phyloP scores from a whole-genome alignment of 345 rosid species.

The Murraya koenigii region DNA sequence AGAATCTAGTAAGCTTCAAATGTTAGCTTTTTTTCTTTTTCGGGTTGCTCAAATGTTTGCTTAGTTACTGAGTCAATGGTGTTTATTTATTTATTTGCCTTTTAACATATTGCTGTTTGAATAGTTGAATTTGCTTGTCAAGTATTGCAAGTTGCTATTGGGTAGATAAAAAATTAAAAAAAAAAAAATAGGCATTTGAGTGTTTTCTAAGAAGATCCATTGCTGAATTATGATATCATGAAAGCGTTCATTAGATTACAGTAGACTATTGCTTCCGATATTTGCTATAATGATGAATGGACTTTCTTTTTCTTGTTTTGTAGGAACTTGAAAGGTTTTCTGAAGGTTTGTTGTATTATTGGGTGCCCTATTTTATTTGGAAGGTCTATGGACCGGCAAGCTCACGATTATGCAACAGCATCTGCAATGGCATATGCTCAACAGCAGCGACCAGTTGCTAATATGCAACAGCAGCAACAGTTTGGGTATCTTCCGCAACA shows the following conservation, averaged over 20 bases:
- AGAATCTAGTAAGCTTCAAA: not conserved
- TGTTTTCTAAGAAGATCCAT: not conserved
- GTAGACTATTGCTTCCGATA: not conserved
- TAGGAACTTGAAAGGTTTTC: not conserved
- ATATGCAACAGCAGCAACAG: slow-evolving; percentile 63
- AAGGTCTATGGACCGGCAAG: slow-evolving; percentile 13
- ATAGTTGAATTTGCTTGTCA: not conserved
- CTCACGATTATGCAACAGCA: slow-evolving; percentile 47
- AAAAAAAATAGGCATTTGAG: not conserved
- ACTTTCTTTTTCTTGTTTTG: not conserved
- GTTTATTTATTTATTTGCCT: too few relatives aligned
- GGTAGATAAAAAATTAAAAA: not conserved
- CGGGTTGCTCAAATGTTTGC: not conserved
- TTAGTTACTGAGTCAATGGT: not conserved
- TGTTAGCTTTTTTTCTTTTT: too few relatives aligned
- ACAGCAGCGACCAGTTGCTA: slow-evolving; percentile 53
- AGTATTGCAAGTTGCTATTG: not conserved
- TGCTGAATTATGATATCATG: not conserved
- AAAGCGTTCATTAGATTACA: not conserved
- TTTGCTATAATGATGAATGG: not conserved
- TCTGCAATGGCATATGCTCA: slow-evolving; percentile 78
- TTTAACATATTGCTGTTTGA: not conserved
- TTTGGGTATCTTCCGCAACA: slow-evolving; percentile 84
- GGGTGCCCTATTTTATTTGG: not conserved
- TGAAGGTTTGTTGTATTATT: not conserved